phyloP scores from a whole-genome alignment of 1,139 yeast genomes.

The Pichia sp. region DNA sequence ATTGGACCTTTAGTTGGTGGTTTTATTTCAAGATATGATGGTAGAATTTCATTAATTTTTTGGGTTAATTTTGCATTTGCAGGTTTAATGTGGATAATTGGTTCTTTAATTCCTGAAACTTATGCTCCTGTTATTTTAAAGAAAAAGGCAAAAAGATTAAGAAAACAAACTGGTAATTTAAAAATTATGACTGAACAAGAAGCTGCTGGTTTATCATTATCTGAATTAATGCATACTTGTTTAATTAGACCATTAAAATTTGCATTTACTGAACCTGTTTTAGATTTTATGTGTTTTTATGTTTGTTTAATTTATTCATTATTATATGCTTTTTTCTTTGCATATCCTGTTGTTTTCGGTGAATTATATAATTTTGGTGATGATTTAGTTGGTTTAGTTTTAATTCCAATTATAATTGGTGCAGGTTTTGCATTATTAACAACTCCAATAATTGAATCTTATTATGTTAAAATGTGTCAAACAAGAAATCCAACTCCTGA shows the following conservation, averaged over 20 bases:
- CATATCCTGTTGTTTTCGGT: constrained; percentile 70
- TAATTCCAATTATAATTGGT: constrained; percentile 83
- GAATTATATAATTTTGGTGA: constrained; percentile 62
- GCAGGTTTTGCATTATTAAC: constrained; percentile 65
- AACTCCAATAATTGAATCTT: constrained; percentile 65
- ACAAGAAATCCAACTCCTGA: constrained; percentile 73
- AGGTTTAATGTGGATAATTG: constrained; percentile 69
- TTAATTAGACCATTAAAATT: constrained; percentile 72
- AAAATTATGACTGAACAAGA: constrained; percentile 92
- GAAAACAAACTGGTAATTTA: constrained; percentile 74
- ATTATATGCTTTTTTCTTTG: constrained; percentile 88
- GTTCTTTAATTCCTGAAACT: constrained; percentile 72
- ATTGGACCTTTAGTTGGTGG: constrained; percentile 89
- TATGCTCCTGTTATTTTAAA: constrained; percentile 84
- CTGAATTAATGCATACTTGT: constrained; percentile 60
- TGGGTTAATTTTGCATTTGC: constrained; percentile 95
- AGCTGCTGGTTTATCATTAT: constrained; percentile 61
- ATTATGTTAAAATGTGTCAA: constrained; percentile 47
- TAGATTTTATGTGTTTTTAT: constrained; percentile 75
- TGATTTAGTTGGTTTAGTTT: constrained; percentile 72
- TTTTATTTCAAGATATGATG: constrained; percentile 66
- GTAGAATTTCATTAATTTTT: constrained; percentile 61
- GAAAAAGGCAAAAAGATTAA: constrained; percentile 57
- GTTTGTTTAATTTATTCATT: constrained; percentile 84
- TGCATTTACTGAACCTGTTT: constrained; percentile 72